Base-by-base conservation (phyloP, 2,329 filamentous ascomycete species). In the Cladosporium sp. region DNA sequence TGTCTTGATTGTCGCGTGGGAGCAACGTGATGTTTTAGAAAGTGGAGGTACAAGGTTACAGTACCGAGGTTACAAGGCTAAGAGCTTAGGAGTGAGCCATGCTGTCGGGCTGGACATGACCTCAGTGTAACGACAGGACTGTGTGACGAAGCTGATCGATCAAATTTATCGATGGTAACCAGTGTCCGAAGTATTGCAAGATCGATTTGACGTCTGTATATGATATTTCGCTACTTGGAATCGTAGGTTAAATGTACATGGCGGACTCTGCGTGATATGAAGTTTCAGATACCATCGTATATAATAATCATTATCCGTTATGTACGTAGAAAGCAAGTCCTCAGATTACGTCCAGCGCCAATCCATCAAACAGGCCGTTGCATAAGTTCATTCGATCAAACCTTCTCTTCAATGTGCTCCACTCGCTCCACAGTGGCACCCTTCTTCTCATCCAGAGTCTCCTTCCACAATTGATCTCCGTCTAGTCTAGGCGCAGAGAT, bases 401-500 rank as follows among this genome's bases (percentile, higher is more conserved):
- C 60, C 60, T 63, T 63, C 49, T 63, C 47, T n/a, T 41, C 60
- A 24, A 63, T 28, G 34, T 55, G 26, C 49, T 63, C 60, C 11
- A 63, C 47, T 26, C 24, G 30, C 60, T 63, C 60, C 14, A 63
- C 60, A 7, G 49, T 28, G 14, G 32, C 60, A 21, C 34, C 60
- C 34, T 63, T 63, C 49, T 63, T 63, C 60, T 63, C 60, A 24
- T 63, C 60, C 47, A 54, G 21, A 15, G 11, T 28, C 34, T 55
- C 49, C 60, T 44, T 41, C 47, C 34, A 63, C n/a, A 21, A 32
- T 24, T 14, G 32, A 41, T 55, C 34, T 24, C 10, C 49, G 51
- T 54, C 32, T 21, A 51, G 7, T 28, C 60, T 63, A n/a, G 60
- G 49, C 3, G 60, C 32, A 41, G 49, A 38, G 3, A 63, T n/a